Base-by-base conservation (phyloP, 2,329 filamentous ascomycete species). In the Alternaria metachromatica region DNA sequence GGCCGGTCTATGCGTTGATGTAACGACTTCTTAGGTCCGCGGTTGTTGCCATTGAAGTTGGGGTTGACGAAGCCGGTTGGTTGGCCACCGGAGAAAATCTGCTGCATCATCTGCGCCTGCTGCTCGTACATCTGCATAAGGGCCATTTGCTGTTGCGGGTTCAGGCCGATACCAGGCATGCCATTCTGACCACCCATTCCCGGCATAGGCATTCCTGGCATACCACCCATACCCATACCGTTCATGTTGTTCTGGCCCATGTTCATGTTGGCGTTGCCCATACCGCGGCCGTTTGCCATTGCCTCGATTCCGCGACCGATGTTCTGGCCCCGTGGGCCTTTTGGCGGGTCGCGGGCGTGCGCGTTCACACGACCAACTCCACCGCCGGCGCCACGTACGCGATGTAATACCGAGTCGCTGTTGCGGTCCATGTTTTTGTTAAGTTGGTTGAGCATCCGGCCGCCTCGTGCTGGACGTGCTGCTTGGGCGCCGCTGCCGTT, bases 361-460 rank as follows among this genome's bases (percentile, higher is more conserved):
- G 90, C 87, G 78, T 94, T 94, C 80, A 98, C 93, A 64, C 95
- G 88, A 68, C 94, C 93, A 68, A 87, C 88, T 64, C 92, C 92
- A 60, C 85, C 87, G 44, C 93, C 93, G 33, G 88, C 87, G 56
- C 83, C 83, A 75, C 92, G 91, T 48, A 96, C 90, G 58, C 93
- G 91, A 80, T 96, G 94, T 63, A 97, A 86, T 43, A 89, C 87
- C n/a, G 87, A 86, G 71, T 97, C 94, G 70, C 85, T 84, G 37
- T 86, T 85, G 66, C 95, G 90, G 73, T 96, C 93, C 88, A 97
- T 90, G 13, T 90, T 89, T 74, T 92, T 92, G 77, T 91, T 89
- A 76, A 96, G 87, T 71, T 97, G 93, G 54, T 93, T 93, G 60
- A 97, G 85, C 85, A 97, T 89, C 65, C 93, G 89, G 79, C 93